Evolutionary conservation across 306 rosid species (phyloP), one percentile per base, ranked within the genome.

Genomic region (Cucumis hystrix): DNA sequence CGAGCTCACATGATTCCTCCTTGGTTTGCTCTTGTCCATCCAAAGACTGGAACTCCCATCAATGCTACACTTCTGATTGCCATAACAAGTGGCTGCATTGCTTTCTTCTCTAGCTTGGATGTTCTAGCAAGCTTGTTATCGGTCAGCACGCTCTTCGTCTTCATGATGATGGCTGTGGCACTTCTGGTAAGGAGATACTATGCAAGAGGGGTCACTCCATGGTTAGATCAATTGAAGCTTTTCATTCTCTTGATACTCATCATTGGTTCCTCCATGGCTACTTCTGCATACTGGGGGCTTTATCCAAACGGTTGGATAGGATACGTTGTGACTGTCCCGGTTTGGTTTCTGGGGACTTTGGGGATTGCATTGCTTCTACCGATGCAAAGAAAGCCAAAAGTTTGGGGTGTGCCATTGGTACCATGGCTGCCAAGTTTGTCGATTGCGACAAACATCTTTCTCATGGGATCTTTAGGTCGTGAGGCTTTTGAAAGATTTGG

Each of bases 351-450:
- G 71, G 83, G 86, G 15, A 90, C 96, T 61, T 74, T 84, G 41
- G 93, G 89, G 17, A 83, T 92, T 73, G 78, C 88, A 18, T 7
- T 87, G 17, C 75, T 82, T 62, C 70, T 90, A 77, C 83, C 84
- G 23, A 89, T 86, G 74, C 91, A 88, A 81, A 88, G 93, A 80
- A 69, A 52, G 20, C 93, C 97, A 6, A 92, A 61, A 63, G 87
- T 90, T 77, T 92, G 96, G 97, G 97, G 91, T 0, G 97, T 92
- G 57, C 97, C 96, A 3, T 89, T 90, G 68, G 96, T 92, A 10
- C 97, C 97, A 25, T 90, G 97, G 96, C 41, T 92, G 21, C 97
- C 97, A 25, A 88, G 92, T 78, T 64, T 88, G 82, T 92, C 97
- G 35, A 88, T 92, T 61, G 97, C 89, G 10, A 86, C 79, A 12